Conservation (phyloP, 768 basidiomycete genomes). For the Coprinellus micaceus region DNA sequence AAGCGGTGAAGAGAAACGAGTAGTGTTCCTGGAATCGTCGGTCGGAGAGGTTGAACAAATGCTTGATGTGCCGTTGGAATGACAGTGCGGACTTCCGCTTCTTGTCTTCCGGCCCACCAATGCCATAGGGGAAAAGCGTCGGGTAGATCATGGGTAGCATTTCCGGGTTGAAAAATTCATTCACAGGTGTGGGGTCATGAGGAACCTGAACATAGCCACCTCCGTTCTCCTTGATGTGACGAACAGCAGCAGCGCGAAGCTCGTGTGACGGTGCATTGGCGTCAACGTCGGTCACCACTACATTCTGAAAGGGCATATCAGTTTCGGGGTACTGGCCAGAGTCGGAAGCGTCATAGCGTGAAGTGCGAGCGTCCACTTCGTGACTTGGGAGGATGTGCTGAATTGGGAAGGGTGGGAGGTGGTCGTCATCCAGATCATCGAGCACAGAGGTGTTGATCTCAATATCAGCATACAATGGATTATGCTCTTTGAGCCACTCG, state of each 20-base stretch:
- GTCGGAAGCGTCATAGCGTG: constrained; percentile 9
- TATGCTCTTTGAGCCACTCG: constrained; percentile 34
- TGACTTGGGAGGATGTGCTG: constrained; percentile 19
- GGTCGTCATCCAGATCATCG: constrained; percentile 13
- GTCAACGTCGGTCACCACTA: constrained; percentile 31
- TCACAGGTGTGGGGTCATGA: constrained; percentile 28
- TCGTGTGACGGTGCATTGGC: constrained; percentile 20
- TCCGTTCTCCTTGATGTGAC: constrained; percentile 28
- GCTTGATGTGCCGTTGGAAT: constrained; percentile 30
- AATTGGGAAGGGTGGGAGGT: constrained; percentile 25
- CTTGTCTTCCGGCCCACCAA: constrained; percentile 38
- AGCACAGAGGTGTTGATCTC: constrained; percentile 21
- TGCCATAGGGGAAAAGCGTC: constrained; percentile 40
- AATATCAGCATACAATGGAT: constrained; percentile 30
- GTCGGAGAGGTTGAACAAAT: constrained; percentile 30
- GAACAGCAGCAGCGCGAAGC: constrained; percentile 29
- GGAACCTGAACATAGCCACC: constrained; percentile 24
- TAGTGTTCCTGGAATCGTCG: constrained; percentile 33
- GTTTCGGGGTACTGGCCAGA: not conserved
- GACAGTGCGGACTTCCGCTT: constrained; percentile 15
- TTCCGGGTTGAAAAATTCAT: constrained; percentile 33
- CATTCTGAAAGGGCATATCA: constrained; percentile 14
- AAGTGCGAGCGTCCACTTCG: not conserved
- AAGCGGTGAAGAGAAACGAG: constrained; percentile 39
- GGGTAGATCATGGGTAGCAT: constrained; percentile 42